Conservation (phyloP, 345 rosid genomes). For the Trapa incisa region DNA sequence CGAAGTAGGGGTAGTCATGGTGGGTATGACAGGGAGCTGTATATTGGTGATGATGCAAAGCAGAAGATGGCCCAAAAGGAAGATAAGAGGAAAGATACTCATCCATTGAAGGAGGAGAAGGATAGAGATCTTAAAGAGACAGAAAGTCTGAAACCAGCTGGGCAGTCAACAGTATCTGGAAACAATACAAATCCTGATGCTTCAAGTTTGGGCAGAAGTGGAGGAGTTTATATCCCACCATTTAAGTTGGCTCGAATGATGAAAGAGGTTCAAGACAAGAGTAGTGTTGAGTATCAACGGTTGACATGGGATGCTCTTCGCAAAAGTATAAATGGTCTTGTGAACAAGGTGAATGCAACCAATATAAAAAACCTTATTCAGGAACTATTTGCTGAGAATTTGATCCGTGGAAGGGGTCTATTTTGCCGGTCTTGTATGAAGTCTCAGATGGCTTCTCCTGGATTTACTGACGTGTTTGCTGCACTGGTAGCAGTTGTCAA, state of each 20-base stretch:
- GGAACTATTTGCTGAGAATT: slow-evolving; percentile 73
- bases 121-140: slow-evolving; percentile 17
- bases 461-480: slow-evolving; percentile 77
- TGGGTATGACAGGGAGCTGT: too few relatives aligned
- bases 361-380: slow-evolving; percentile 84
- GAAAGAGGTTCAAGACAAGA: slow-evolving; percentile 76
- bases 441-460: slow-evolving; percentile 94
- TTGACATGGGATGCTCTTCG: slow-evolving; percentile 94
- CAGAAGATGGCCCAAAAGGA: slow-evolving; percentile 10
- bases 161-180: slow-evolving; percentile 14
- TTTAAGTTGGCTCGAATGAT: slow-evolving; percentile 78
- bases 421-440: slow-evolving; percentile 87
- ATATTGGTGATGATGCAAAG: too few relatives aligned
- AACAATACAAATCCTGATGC: slow-evolving; percentile 31
- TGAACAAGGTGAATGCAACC: slow-evolving; percentile 76
- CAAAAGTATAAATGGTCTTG: slow-evolving; percentile 88
- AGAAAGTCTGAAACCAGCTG: slow-evolving; percentile 23
- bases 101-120: slow-evolving; percentile 9
- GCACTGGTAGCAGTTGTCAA: slow-evolving; percentile 78
- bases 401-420: slow-evolving; percentile 84
- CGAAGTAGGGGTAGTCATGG: slow-evolving; percentile 12
- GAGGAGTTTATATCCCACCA: slow-evolving; percentile 48
- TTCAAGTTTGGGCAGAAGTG: slow-evolving; percentile 23
- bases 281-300: slow-evolving; percentile 71
- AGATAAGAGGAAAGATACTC: slow-evolving; percentile 17